A percentile compares a stretch with the other conserved stretches of the same genome.
Evolutionary conservation across 495 filamentous ascomycete genomes (phyloP).

Genomic region (Emericellopsis terricola): DNA sequence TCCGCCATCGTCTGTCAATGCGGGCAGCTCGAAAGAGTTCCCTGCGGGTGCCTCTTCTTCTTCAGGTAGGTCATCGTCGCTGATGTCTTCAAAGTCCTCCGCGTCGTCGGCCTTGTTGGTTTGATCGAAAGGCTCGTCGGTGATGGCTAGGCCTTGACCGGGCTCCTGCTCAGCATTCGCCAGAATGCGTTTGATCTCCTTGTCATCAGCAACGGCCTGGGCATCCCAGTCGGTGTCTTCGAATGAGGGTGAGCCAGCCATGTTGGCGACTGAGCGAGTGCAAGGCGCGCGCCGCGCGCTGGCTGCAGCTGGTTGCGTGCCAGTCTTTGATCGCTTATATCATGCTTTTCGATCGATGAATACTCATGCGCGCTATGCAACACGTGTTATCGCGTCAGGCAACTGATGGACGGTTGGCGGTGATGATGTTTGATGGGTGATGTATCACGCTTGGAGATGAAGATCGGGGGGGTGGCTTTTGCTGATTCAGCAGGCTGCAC

Average conservation of each 20-base stretch:
- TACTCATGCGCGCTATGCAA: no score
- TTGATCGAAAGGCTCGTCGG: slow-evolving; percentile 16
- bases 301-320: no score
- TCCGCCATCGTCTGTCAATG: slow-evolving; percentile 27
- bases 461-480: no score
- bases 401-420: no score
- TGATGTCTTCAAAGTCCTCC: slow-evolving; percentile 72
- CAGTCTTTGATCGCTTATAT: no score
- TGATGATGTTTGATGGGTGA: no score
- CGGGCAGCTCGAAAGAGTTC: slow-evolving; percentile 20
- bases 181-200: slow-evolving; percentile 10
- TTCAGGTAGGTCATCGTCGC: slow-evolving; percentile 37
- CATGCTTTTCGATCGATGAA: no score
- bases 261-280: slow-evolving; percentile 1
- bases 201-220: slow-evolving; percentile 11
- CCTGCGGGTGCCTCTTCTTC: slow-evolving; percentile 17
- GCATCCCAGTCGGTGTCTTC: slow-evolving; percentile 11
- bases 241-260: slow-evolving; percentile 4
- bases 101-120: slow-evolving; percentile 23
- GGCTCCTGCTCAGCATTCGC: slow-evolving; percentile 1
- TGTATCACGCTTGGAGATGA: no score
- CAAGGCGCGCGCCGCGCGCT: no score
- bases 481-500: no score
- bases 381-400: no score
- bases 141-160: slow-evolving; percentile 6